phyloP scores from a whole-genome alignment of 1,284 basidiomycete species.

The Fomes fomentarius region DNA sequence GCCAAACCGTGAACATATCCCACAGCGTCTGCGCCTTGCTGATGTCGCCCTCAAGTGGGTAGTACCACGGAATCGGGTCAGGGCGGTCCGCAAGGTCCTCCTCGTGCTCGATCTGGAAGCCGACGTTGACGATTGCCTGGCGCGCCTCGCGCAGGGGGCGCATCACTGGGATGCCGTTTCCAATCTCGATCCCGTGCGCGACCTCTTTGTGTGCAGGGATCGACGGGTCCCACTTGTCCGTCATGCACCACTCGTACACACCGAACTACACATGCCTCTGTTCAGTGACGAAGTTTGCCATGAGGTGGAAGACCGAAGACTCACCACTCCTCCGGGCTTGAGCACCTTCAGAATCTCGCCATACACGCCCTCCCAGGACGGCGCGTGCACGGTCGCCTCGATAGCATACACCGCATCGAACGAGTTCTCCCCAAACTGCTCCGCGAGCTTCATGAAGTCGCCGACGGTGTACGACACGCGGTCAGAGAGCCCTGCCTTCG shows the following conservation, averaged over 20 bases:
- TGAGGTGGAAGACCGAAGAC: slow-evolving; percentile 41
- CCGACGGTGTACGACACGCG: slow-evolving; percentile 87
- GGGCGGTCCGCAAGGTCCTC: slow-evolving; percentile 92
- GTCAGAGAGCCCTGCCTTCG: slow-evolving; percentile 74
- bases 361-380: slow-evolving; percentile 95
- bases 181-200: slow-evolving; percentile 89
- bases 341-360: slow-evolving; percentile 92
- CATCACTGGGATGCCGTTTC: slow-evolving; percentile 99
- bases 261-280: slow-evolving; percentile 69
- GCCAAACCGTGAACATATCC: slow-evolving; percentile 89
- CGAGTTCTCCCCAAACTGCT: slow-evolving; percentile 91
- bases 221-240: slow-evolving; percentile 89
- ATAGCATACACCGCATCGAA: slow-evolving; percentile 99
- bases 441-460: slow-evolving; percentile 95
- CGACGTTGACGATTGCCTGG: slow-evolving; percentile 82
- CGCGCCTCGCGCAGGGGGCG: slow-evolving; percentile 77
- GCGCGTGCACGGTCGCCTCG: slow-evolving; percentile 97
- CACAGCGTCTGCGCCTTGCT: slow-evolving; percentile 91
- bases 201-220: slow-evolving; percentile 90
- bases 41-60: slow-evolving; percentile 94
- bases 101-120: slow-evolving; percentile 89
- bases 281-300: neutral
- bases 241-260: slow-evolving; percentile 99
- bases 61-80: slow-evolving; percentile 92
- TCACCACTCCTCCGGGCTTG: slow-evolving; percentile 93